Percentiles rank a stretch among this genome's conserved stretches.
Conservation (phyloP, 257 asterid species). For the Rhazya stricta region DNA sequence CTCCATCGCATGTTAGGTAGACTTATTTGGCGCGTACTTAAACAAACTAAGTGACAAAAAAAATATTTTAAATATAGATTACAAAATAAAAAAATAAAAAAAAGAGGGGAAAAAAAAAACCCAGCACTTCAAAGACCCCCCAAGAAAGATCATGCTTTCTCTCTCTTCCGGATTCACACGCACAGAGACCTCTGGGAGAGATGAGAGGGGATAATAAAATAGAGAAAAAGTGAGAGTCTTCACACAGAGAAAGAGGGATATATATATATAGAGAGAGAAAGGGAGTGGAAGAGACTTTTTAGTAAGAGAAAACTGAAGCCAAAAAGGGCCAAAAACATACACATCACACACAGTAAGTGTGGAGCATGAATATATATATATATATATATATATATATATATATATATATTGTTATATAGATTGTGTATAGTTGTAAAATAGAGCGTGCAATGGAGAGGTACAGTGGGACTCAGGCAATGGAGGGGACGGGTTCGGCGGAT, state of each 20-base stretch:
- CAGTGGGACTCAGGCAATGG: conserved; percentile 30
- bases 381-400: neutral
- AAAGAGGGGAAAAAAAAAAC: neutral
- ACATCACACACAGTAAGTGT: conserved; percentile 9
- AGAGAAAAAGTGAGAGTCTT: neutral
- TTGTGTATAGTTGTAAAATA: conserved; percentile 23
- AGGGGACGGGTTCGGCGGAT: conserved; percentile 30
- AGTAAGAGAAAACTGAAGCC: conserved; percentile 3
- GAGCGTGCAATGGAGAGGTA: conserved; percentile 33
- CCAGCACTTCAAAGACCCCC: neutral
- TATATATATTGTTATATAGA: conserved; percentile 7
- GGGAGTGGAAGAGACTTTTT: neutral
- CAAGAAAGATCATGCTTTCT: neutral
- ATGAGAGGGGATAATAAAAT: conserved; percentile 1
- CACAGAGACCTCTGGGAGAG: neutral
- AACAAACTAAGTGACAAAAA: conserved; percentile 12
- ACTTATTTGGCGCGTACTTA: conserved; percentile 18
- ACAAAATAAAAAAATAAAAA: too few relatives aligned
- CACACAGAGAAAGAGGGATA: neutral
- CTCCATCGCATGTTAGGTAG: conserved; percentile 9
- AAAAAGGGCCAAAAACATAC: neutral
- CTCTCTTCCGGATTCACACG: neutral
- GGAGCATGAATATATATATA: neutral
- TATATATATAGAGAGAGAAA: neutral
- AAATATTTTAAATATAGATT: neutral